Percentiles rank a stretch among this genome's conserved stretches.
Evolutionary conservation across 73 alveolate genomes (phyloP).

Genomic region (Breviolum minutum): DNA sequence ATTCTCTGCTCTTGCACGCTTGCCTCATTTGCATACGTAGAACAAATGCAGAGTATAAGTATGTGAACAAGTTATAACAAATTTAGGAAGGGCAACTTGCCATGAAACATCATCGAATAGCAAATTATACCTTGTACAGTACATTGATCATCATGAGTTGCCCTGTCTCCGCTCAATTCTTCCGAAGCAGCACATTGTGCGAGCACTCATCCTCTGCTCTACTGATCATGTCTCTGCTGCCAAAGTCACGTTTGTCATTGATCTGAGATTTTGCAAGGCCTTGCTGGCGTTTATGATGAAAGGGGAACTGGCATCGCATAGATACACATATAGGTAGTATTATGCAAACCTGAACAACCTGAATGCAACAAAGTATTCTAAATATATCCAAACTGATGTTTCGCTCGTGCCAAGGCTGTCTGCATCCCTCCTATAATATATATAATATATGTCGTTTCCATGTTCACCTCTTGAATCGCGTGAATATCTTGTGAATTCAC

Average conservation of each 20-base stretch:
- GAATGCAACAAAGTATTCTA: not conserved
- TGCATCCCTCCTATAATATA: too few species aligned
- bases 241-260: slow-evolving; percentile 49
- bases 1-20: slow-evolving; percentile 13
- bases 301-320: too few species aligned
- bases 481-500: too few species aligned
- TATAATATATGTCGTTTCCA: not conserved
- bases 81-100: not conserved
- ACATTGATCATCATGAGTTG: not conserved
- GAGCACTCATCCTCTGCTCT: not conserved
- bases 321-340: too few species aligned
- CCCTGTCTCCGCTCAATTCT: too few species aligned
- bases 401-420: not conserved
- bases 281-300: not conserved
- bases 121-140: not conserved
- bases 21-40: not conserved
- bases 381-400: not conserved
- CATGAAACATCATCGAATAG: not conserved
- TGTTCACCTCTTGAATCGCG: too few species aligned
- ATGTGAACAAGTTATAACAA: not conserved
- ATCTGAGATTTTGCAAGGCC: slow-evolving; percentile 40
- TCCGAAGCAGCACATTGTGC: not conserved
- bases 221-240: not conserved
- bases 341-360: too few species aligned
- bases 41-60: not conserved